Base-by-base conservation (phyloP, 306 rosid species). In the Begonia masoniana region DNA sequence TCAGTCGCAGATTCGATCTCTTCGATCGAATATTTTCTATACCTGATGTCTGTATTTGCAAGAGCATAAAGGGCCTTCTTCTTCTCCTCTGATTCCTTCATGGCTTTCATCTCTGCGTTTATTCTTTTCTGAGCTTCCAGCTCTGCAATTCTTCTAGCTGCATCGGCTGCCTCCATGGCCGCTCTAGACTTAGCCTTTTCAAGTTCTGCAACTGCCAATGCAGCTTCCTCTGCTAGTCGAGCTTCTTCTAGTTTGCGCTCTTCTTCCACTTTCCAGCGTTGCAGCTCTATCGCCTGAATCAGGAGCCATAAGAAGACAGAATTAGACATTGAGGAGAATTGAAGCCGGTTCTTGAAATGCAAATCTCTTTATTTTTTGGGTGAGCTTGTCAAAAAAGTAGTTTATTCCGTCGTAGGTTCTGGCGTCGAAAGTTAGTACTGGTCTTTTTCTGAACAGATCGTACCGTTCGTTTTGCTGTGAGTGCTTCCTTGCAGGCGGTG, bases 401-500 rank as follows among this genome's bases (percentile, higher is more conserved):
- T 17, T 17, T 17, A 17, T 17, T 17, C 19, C 19, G 1, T 17
- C 1, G 19, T 17, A 17, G 1, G 19, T 17, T 17, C 19, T n/a
- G n/a, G n/a, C n/a, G n/a, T n/a, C n/a, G n/a, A n/a, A n/a, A n/a
- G n/a, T n/a, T n/a, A n/a, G n/a, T n/a, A n/a, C n/a, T n/a, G n/a
- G n/a, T n/a, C n/a, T n/a, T n/a, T n/a, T n/a, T n/a, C n/a, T n/a
- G n/a, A n/a, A n/a, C n/a, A n/a, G 19, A 13, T n/a, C 54, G 10
- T 68, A 82, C 97, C 87, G 74, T 85, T 62, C 83, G 83, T 45
- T 85, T 81, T 41, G 97, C 97, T 13, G 85, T 64, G 19, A 85
- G 82, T 59, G 97, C 97, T 82, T 89, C 97, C 73, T 75, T 89
- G 69, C 97, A 82, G 14, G 95, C 97, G 1, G 85, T 85, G 36